Evolutionary conservation across 2,329 filamentous ascomycete species (phyloP).

Genomic region (Pseudofabraea citricarpa): DNA sequence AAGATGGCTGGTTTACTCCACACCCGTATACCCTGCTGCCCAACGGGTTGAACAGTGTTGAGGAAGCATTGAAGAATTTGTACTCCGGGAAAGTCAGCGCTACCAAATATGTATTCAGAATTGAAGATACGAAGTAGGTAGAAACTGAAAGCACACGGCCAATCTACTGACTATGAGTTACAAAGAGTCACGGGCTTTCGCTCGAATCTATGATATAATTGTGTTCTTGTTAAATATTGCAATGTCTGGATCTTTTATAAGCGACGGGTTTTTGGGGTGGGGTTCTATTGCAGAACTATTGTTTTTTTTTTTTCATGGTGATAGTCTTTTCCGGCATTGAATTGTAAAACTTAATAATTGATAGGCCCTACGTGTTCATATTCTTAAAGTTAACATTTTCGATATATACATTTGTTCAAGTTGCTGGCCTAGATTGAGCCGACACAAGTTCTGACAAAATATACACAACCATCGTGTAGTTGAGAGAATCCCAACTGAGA

Average conservation of each 20-base stretch:
- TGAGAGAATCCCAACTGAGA: too few species aligned
- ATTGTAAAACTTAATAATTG: neutral
- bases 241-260: neutral
- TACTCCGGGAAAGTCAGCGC: slow-evolving; percentile 56
- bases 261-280: too few species aligned
- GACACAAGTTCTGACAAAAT: too few species aligned
- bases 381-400: neutral
- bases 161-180: neutral
- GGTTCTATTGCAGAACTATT: too few species aligned
- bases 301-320: neutral
- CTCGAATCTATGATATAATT: neutral
- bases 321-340: neutral
- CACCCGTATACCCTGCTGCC: slow-evolving; percentile 48
- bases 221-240: neutral
- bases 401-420: too few species aligned
- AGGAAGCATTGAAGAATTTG: slow-evolving; percentile 48
- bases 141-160: neutral
- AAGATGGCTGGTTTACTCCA: slow-evolving; percentile 42
- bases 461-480: too few species aligned
- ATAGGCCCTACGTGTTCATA: neutral
- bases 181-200: neutral
- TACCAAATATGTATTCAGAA: slow-evolving; percentile 56
- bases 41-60: slow-evolving; percentile 41
- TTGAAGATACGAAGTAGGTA: slow-evolving; percentile 20
- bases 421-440: too few species aligned